Evolutionary conservation across 345 rosid species (phyloP), one percentile per base, ranked within the genome.

Genomic region (Brassica incana): DNA sequence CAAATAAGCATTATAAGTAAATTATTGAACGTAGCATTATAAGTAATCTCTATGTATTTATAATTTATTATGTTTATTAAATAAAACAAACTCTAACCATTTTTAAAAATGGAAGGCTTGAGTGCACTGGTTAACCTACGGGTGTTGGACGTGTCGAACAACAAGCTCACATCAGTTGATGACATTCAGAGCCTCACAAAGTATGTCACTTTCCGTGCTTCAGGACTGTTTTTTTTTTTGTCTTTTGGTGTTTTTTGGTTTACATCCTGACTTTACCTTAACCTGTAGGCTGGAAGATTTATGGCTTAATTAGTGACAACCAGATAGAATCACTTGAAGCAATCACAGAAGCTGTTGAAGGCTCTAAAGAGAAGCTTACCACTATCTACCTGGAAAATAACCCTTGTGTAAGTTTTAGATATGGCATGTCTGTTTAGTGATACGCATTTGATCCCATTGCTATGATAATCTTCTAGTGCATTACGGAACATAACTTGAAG

Each of bases 311-410:
- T 23, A 23, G 25, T 23, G 97, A 95, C 85, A 92, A 92, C 86
- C 91, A 88, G 83, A 89, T 94, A 85, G 92, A 87, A 76, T 87
- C 97, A 64, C 91, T 94, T 67, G 91, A 88, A 75, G 79, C 80
- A 73, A 75, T 92, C 74, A 87, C 84, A 38, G 90, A 89, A 82
- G 90, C 92, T 74, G 92, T 85, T 84, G 40, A 85, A 48, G 90
- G 97, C 71, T 90, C 98, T 50, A 91, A 87, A 79, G 89, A 90
- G 85, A 90, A 86, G 71, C 90, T 95, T 74, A 87, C 97, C 69
- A 95, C 98, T 6, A 90, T 95, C 85, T 95, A 95, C 88, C 88
- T 95, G 0, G 97, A 85, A 81, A 89, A 93, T 68, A 95, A 93
- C 80, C 98, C 97, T 56, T 95, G 98, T 77, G 99, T 96, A 96